These are phyloP conservation scores for Colletotrichum orchidophilum DNA, from an alignment of 2,329 filamentous ascomycete species.

Conservation along the genomic window DNA sequence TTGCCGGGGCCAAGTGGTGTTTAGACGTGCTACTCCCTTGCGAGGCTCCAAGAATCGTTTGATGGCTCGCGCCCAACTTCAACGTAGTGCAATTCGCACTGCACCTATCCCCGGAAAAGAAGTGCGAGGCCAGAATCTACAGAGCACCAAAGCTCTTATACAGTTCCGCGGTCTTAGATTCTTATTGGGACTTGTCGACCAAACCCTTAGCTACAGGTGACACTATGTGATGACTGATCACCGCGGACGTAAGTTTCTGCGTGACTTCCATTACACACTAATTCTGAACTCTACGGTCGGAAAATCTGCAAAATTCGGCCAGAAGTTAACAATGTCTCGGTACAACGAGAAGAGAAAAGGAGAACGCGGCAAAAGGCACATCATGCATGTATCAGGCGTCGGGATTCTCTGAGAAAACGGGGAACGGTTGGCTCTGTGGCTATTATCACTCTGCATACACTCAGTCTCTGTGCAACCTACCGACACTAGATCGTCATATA, in stretches of 20 bases:
- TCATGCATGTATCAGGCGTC: not conserved
- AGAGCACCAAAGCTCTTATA: not conserved
- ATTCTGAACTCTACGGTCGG: not conserved
- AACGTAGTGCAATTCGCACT: not conserved
- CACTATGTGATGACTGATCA: not conserved
- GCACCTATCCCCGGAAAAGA: slow-evolving; percentile 4
- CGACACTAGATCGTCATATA: not conserved
- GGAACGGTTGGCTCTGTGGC: not conserved
- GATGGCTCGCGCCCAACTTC: not conserved
- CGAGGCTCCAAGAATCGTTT: not conserved
- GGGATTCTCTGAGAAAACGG: not conserved
- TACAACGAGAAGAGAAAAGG: not conserved
- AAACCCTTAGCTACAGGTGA: not conserved
- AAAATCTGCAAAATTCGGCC: slow-evolving; percentile 11
- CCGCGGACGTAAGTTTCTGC: not conserved
- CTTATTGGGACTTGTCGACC: not conserved
- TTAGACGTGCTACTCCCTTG: not conserved
- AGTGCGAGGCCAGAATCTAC: slow-evolving; percentile 1
- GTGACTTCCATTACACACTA: not conserved
- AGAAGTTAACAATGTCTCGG: not conserved
- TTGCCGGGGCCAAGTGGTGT: not conserved
- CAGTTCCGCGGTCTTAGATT: not conserved
- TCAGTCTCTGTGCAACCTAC: not conserved
- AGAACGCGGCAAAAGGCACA: not conserved
- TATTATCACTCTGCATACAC: not conserved